Conservation (phyloP, 73 alveolate species). For the Uronychia binucleata region DNA sequence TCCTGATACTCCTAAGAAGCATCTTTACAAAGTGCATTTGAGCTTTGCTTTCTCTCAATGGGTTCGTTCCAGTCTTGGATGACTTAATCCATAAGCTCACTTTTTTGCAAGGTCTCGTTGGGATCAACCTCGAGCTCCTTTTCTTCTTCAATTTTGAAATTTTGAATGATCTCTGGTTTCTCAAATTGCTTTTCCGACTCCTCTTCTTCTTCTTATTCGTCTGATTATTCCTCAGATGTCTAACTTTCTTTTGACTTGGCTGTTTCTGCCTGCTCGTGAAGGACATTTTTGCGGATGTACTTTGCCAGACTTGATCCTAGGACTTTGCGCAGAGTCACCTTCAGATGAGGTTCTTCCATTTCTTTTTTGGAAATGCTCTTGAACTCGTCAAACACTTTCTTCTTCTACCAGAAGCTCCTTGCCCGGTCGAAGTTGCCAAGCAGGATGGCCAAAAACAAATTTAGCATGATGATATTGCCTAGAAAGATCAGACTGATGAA, state of each 20-base stretch:
- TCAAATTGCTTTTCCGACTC: background rate
- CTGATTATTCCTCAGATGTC: background rate
- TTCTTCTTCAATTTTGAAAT: background rate
- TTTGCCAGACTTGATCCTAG: background rate
- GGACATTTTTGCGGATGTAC: background rate
- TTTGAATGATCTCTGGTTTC: background rate
- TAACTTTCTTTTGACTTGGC: background rate
- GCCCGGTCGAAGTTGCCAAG: slow-evolving; percentile 60
- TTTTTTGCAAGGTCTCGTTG: background rate
- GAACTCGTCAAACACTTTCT: slow-evolving; percentile 2
- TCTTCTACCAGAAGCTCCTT: background rate
- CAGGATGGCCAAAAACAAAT: slow-evolving; percentile 63
- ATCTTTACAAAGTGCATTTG: too few species aligned
- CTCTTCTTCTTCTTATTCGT: background rate
- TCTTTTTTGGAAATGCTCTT: background rate
- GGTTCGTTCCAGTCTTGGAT: background rate
- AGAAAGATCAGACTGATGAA: slow-evolving; percentile 19
- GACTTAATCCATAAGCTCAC: background rate
- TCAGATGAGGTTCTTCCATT: background rate
- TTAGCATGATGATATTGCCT: slow-evolving; percentile 50
- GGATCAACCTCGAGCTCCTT: background rate
- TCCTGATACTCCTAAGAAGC: background rate
- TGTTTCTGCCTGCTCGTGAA: background rate
- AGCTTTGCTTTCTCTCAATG: too few species aligned
- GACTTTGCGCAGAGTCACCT: background rate